These are phyloP conservation scores for Amphibolis antarctica DNA, from an alignment of 106 monocot species.

Conservation along the genomic window DNA sequence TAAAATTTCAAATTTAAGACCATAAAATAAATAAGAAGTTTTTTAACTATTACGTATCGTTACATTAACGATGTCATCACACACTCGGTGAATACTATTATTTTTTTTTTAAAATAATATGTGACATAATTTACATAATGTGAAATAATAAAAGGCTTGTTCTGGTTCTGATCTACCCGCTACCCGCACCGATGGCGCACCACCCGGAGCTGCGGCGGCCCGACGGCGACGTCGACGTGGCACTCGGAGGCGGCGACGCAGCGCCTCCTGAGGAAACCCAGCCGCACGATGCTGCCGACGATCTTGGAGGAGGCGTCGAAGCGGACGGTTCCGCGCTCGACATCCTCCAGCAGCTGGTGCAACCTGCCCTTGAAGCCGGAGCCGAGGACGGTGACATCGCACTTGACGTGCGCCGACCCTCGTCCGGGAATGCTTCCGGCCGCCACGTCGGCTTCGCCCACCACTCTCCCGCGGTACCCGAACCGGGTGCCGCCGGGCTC, in stretches of 20 bases:
- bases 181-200: slow-evolving; percentile 10
- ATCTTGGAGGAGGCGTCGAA: slow-evolving; percentile 29
- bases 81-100: too few relatives aligned
- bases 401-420: slow-evolving; percentile 18
- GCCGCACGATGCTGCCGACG: slow-evolving; percentile 25
- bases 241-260: slow-evolving; percentile 36
- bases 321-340: slow-evolving; percentile 16
- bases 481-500: slow-evolving; percentile 21
- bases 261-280: slow-evolving; percentile 34
- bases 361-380: slow-evolving; percentile 12
- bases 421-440: slow-evolving; percentile 33
- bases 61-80: too few relatives aligned
- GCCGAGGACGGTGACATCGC: slow-evolving; percentile 25
- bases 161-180: too few relatives aligned
- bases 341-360: slow-evolving; percentile 17
- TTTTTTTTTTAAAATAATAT: too few relatives aligned
- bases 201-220: slow-evolving; percentile 20
- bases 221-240: slow-evolving; percentile 25
- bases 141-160: too few relatives aligned
- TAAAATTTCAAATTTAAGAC: too few relatives aligned
- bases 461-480: slow-evolving; percentile 25
- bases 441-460: slow-evolving; percentile 39
- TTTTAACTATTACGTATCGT: too few relatives aligned
- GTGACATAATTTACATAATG: too few relatives aligned
- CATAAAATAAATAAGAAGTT: too few relatives aligned